These are phyloP conservation scores for Pleomassaria siparia DNA, from an alignment of 2,329 filamentous ascomycete genomes.

Conservation along the genomic window DNA sequence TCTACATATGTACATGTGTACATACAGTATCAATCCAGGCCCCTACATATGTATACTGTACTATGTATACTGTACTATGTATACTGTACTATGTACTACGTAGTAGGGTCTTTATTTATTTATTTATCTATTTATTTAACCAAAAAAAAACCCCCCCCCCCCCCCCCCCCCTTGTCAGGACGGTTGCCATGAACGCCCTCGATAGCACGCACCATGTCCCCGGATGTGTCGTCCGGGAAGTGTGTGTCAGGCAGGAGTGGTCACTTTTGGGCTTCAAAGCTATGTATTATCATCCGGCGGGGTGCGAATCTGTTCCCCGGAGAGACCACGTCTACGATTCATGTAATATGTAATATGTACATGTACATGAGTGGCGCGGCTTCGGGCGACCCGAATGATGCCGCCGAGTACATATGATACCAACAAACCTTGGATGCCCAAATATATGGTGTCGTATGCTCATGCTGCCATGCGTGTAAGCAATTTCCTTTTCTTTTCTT, in stretches of 20 bases:
- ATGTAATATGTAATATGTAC: too few species aligned
- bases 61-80: too few species aligned
- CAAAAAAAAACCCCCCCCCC: too few species aligned
- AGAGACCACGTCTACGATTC: conserved; percentile 38
- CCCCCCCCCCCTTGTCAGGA: too few species aligned
- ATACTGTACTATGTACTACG: too few species aligned
- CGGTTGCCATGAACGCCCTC: conserved; percentile 48
- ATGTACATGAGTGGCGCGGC: conserved; percentile 53
- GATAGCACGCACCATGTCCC: conserved; percentile 32
- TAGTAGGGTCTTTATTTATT: too few species aligned
- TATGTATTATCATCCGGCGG: too few species aligned
- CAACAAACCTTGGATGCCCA: conserved; percentile 28
- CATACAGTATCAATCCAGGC: too few species aligned
- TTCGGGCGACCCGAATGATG: conserved; percentile 38
- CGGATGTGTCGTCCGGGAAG: conserved; percentile 42
- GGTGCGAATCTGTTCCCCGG: conserved; percentile 18
- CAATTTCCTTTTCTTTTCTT: not conserved
- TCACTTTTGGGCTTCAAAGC: conserved; percentile 41
- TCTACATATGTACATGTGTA: not conserved
- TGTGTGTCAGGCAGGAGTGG: conserved; percentile 49
- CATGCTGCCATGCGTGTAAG: conserved; percentile 52
- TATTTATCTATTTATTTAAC: too few species aligned
- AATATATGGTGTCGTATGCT: conserved; percentile 44
- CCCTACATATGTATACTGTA: too few species aligned
- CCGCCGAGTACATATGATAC: conserved; percentile 53